A percentile compares a stretch with the other conserved stretches of the same genome.
These are phyloP conservation scores for Botryotinia narcissicola DNA, from an alignment of 2,329 filamentous ascomycete species.

Conservation along the genomic window DNA sequence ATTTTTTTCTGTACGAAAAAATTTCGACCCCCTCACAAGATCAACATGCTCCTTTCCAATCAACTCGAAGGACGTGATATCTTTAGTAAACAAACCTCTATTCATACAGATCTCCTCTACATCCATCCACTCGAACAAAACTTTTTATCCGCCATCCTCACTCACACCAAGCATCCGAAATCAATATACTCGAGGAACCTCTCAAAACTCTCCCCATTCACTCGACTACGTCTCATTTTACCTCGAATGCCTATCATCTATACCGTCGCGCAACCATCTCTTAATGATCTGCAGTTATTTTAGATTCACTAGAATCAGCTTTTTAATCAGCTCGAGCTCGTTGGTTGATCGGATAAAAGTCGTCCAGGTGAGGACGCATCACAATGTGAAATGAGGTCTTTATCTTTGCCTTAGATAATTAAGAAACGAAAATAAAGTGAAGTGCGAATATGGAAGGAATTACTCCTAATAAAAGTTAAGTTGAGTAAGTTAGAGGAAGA, in stretches of 20 bases:
- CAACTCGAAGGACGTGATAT: background rate
- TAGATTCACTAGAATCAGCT: background rate
- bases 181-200: background rate
- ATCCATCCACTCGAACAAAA: background rate
- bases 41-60: background rate
- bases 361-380: rapidly evolving
- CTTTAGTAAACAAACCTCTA: background rate
- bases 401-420: no score
- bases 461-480: no score
- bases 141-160: background rate
- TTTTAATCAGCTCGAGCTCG: background rate
- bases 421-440: no score
- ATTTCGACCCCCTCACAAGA: background rate
- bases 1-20: background rate
- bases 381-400: no score
- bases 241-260: background rate
- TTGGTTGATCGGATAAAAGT: no score
- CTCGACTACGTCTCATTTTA: background rate
- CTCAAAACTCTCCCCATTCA: background rate
- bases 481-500: background rate
- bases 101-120: rapidly evolving
- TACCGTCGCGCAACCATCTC: no score
- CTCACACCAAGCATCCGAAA: background rate
- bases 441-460: rapidly evolving
- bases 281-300: no score